A percentile compares a stretch with the other conserved stretches of the same genome.
phyloP scores from a whole-genome alignment of 352 stramenopile species.

The Phytopythium sindhum region DNA sequence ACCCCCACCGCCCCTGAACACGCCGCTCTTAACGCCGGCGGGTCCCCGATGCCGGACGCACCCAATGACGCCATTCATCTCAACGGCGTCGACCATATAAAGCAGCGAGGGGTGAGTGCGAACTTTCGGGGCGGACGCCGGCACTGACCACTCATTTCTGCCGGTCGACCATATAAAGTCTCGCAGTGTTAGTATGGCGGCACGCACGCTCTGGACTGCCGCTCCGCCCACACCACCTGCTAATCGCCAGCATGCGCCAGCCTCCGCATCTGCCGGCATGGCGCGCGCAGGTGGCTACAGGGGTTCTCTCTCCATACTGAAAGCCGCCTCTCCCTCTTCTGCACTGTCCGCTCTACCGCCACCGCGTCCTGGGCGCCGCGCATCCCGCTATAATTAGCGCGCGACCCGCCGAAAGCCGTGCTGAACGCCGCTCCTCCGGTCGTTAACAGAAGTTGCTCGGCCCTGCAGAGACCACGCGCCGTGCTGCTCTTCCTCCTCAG shows the following conservation, averaged over 20 bases:
- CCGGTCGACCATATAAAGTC: neutral
- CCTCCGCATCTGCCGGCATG: no score
- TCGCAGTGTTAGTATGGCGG: neutral
- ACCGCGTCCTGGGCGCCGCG: no score
- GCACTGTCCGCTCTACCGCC: neutral
- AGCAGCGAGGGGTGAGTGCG: no score
- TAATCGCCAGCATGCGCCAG: neutral
- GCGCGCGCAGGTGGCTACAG: no score
- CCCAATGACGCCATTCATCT: neutral
- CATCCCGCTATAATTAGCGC: neutral
- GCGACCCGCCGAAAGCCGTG: neutral
- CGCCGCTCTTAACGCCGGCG: no score
- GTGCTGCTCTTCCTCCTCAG: no score
- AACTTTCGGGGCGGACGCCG: neutral
- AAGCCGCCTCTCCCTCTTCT: neutral
- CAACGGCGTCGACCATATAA: neutral
- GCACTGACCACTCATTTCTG: conserved; percentile 2
- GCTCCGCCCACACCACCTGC: conserved; percentile 2
- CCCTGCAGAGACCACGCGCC: no score
- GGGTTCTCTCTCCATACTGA: neutral
- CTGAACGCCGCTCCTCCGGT: no score
- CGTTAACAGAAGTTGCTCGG: neutral
- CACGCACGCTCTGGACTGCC: conserved; percentile 1
- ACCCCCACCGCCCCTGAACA: no score
- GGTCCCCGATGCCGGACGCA: neutral